Base-by-base conservation (phyloP, 83 land plant genomes). In the Isoetes engelmannii region DNA sequence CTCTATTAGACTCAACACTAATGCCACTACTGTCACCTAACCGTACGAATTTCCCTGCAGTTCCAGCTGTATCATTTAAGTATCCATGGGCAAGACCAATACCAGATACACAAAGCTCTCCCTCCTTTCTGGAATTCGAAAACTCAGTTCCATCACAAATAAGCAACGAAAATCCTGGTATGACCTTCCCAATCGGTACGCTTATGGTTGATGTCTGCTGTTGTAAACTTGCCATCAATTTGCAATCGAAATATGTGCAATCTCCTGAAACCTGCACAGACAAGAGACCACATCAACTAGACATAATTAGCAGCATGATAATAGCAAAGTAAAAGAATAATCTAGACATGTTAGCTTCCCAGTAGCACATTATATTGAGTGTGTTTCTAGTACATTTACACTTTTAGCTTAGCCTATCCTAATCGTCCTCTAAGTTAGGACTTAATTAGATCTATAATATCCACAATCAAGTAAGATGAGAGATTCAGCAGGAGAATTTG, bases 211-310 rank as follows among this genome's bases (percentile, higher is more conserved):
- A n/a, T n/a, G n/a, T 42, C 5, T 18, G 65, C 60, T 81, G 76
- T 44, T 63, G 44, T 68, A 81, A 69, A 4, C 20, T 68, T n/a
- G 79, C 73, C 68, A 91, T 68, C 70, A 53, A 60, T 61, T 65
- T 84, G 77, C 97, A 91, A 70, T 91, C 86, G 78, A 88, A 91
- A 69, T 74, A 91, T 37, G 86, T 71, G 47, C 92, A 91, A 55
- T 91, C 97, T n/a, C 97, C 92, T 58, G 97, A 86, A 19, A 91
- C 84, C 95, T 89, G 71, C 44, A 63, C 47, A 49, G 45, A 56
- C n/a, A n/a, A n/a, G n/a, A n/a, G n/a, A n/a, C n/a, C n/a, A n/a
- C n/a, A n/a, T n/a, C n/a, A n/a, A n/a, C n/a, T n/a, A n/a, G n/a
- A n/a, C n/a, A n/a, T n/a, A n/a, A n/a, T n/a, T n/a, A n/a, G n/a